A percentile compares a stretch with the other conserved stretches of the same genome.
Conservation (phyloP, 805 yeast species). For the Tetrapisispora nanseiensis region DNA sequence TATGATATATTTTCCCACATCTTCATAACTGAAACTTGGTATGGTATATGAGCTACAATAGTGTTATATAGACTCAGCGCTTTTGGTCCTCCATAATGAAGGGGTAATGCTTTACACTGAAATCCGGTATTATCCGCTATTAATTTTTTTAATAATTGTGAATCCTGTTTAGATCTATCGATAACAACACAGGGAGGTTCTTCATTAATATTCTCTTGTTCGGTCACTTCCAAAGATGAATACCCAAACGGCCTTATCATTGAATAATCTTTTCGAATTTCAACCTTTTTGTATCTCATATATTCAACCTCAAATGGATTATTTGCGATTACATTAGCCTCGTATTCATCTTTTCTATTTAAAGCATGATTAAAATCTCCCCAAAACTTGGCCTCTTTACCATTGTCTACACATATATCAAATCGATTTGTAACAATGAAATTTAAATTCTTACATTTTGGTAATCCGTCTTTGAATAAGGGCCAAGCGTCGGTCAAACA, state of each 20-base stretch:
- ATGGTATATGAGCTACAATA: slow-evolving; percentile 6
- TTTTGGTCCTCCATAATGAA: slow-evolving; percentile 8
- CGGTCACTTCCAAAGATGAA: not conserved
- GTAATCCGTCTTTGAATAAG: slow-evolving; percentile 5
- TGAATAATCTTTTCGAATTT: slow-evolving; percentile 1
- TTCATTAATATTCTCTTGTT: not conserved
- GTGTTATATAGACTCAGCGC: slow-evolving; percentile 4
- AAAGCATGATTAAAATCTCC: slow-evolving; percentile 6
- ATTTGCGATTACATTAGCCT: slow-evolving; percentile 4
- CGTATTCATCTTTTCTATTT: slow-evolving; percentile 7
- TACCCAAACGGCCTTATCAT: slow-evolving; percentile 7
- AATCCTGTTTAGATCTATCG: slow-evolving; percentile 5
- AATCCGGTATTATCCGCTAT: not conserved
- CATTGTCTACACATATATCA: slow-evolving; percentile 2
- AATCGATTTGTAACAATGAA: slow-evolving; percentile 7
- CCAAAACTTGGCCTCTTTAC: not conserved
- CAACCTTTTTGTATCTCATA: slow-evolving; percentile 1
- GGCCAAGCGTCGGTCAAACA: slow-evolving; percentile 7
- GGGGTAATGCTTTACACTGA: slow-evolving; percentile 1
- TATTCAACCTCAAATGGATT: slow-evolving; percentile 6
- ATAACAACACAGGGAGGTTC: slow-evolving; percentile 4
- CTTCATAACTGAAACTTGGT: slow-evolving; percentile 8
- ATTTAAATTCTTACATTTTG: slow-evolving; percentile 5
- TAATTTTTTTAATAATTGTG: slow-evolving; percentile 1
- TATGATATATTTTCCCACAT: slow-evolving; percentile 8